These are phyloP conservation scores for Castanea mollissima DNA, from an alignment of 306 rosid genomes.

Conservation along the genomic window DNA sequence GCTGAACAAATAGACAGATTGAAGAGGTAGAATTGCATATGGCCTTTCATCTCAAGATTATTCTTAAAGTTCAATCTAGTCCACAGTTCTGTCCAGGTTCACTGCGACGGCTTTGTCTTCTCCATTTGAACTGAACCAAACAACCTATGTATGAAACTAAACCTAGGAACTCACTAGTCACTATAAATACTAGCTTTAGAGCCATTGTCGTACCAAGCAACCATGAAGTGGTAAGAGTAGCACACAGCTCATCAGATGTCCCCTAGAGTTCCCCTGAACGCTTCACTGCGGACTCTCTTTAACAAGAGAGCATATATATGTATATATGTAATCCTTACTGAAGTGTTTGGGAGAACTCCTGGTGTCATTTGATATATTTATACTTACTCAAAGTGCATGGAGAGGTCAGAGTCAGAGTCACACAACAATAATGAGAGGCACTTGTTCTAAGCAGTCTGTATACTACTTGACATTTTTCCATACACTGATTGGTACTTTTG, in stretches of 20 bases:
- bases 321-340: not conserved
- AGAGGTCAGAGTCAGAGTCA: too few species aligned
- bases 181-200: not conserved
- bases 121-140: not conserved
- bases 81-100: slow-evolving; percentile 49
- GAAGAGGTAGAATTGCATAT: slow-evolving; percentile 30
- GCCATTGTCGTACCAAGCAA: not conserved
- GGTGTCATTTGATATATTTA: slow-evolving; percentile 16
- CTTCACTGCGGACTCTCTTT: slow-evolving; percentile 15
- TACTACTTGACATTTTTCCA: too few species aligned
- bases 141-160: not conserved
- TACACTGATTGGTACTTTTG: too few species aligned
- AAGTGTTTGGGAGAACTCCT: slow-evolving; percentile 30
- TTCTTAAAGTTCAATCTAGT: not conserved
- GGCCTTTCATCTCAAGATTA: slow-evolving; percentile 4
- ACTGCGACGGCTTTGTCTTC: not conserved
- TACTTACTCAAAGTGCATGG: not conserved
- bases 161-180: not conserved
- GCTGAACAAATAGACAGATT: not conserved
- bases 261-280: slow-evolving; percentile 22
- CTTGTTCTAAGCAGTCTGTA: too few species aligned
- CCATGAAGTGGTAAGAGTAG: too few species aligned
- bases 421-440: too few species aligned
- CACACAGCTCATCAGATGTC: not conserved
- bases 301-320: not conserved